Base-by-base conservation (phyloP, 345 rosid genomes). In the Cochlearia excelsa region DNA sequence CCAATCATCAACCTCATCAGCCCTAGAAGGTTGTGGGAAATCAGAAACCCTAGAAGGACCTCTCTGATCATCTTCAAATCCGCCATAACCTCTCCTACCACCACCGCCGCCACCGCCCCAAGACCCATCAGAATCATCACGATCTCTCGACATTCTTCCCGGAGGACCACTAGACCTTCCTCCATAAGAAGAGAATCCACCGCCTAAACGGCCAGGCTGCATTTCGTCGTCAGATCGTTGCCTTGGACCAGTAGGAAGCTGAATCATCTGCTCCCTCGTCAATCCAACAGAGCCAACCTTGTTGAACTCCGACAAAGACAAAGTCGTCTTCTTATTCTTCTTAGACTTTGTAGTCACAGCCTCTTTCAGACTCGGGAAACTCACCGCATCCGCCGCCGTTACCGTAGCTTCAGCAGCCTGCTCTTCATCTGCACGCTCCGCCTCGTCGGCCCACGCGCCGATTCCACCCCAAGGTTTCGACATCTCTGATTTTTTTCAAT, bases 361-460 rank as follows among this genome's bases (percentile, higher is more conserved):
- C 23, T 93, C 99, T 64, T 52, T 79, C 48, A 90, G 71, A 62
- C 84, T 93, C n/a, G 99, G 99, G 66, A 80, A 93, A 68, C 82
- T 81, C 73, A 76, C 81, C 0, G 84, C 53, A 68, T 60, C 88
- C 27, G 75, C 72, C 1, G 68, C 6, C 0, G 69, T 43, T 3
- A 44, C 61, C 30, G 65, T 58, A 31, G 68, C 80, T 6, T 75
- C 74, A 0, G 74, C 72, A 30, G 60, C 81, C 62, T 79, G 86
- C 31, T 80, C 95, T 30, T 74, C 88, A 29, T 86, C 93, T 11
- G 82, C 94, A 9, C 70, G 80, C 79, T 93, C 99, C 23, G 89
- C 84, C 66, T 93, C 99, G 63, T 84, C 95, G 59, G 99, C 99
- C 99, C 99, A 90, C 23, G 82, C 77, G 73, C 96, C 95, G 81